Evolutionary conservation across 1,139 yeast species (phyloP).

Genomic region (Nakaseomyces bracarensis): DNA sequence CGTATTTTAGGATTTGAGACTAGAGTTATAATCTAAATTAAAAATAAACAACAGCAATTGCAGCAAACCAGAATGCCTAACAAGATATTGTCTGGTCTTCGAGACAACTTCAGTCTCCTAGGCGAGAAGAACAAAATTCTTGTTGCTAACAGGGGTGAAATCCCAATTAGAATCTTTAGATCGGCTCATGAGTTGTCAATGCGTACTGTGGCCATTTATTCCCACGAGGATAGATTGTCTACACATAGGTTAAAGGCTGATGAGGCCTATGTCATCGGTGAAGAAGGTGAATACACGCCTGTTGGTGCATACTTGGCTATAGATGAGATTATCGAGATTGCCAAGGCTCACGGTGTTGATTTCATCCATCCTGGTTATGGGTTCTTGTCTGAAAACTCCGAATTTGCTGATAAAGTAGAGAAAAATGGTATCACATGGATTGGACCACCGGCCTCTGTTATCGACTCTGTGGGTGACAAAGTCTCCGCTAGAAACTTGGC

Average conservation of each 20-base stretch:
- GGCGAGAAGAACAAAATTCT: constrained; percentile 53
- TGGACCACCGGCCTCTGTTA: constrained; percentile 84
- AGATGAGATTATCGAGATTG: constrained; percentile 89
- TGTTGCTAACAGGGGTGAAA: constrained; percentile 96
- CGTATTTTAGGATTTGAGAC: too few relatives aligned
- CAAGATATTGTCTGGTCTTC: constrained; percentile 22
- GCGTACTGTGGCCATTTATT: constrained; percentile 96
- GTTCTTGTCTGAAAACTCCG: constrained; percentile 87
- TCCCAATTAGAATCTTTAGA: constrained; percentile 83
- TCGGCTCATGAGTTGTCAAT: constrained; percentile 96
- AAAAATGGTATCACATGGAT: constrained; percentile 92
- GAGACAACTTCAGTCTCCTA: constrained; percentile 44
- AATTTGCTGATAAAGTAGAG: constrained; percentile 86
- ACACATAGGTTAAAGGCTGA: constrained; percentile 93
- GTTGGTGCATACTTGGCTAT: constrained; percentile 94
- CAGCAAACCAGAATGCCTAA: neutral
- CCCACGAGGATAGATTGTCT: constrained; percentile 90
- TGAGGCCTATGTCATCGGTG: constrained; percentile 88
- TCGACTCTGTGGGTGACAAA: constrained; percentile 97
- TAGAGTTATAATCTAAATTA: too few relatives aligned
- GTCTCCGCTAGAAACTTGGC: constrained; percentile 92
- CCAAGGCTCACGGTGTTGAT: constrained; percentile 77
- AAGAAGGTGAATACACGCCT: constrained; percentile 82
- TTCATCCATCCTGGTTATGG: constrained; percentile 99
- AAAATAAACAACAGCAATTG: neutral